Percentiles rank a stretch among this genome's conserved stretches.
Evolutionary conservation across 768 basidiomycete genomes (phyloP).

Genomic region (Lentinula aciculospora): DNA sequence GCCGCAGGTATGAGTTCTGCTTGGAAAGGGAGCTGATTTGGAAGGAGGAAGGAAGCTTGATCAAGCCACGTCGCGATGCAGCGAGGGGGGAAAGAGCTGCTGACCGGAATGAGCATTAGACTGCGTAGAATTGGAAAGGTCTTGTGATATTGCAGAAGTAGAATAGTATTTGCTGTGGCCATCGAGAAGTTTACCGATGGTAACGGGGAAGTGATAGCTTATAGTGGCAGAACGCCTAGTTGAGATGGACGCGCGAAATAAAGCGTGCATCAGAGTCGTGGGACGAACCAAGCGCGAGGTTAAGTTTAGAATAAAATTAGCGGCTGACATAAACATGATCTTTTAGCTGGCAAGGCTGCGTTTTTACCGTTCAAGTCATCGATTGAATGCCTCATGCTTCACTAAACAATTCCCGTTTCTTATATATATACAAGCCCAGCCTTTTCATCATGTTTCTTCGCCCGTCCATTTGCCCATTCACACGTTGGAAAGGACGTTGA

Average conservation of each 20-base stretch:
- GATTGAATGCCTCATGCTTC: slow-evolving; percentile 17
- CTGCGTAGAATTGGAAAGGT: slow-evolving; percentile 7
- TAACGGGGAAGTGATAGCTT: slow-evolving; percentile 2
- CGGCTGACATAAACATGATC: slow-evolving; percentile 2
- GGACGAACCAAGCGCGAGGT: background rate
- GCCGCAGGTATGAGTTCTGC: slow-evolving; percentile 60
- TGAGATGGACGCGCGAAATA: slow-evolving; percentile 2
- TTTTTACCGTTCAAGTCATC: slow-evolving; percentile 14
- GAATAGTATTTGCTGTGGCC: slow-evolving; percentile 13
- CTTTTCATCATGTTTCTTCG: slow-evolving; percentile 11
- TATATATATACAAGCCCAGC: slow-evolving; percentile 3
- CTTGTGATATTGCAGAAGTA: slow-evolving; percentile 16
- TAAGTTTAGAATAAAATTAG: background rate
- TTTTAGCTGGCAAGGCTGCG: slow-evolving; percentile 5
- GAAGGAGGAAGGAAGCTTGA: slow-evolving; percentile 9
- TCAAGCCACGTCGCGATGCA: slow-evolving; percentile 11
- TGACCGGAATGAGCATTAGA: slow-evolving; percentile 25
- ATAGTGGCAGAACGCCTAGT: background rate
- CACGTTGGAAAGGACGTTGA: slow-evolving; percentile 16
- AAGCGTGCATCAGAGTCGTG: background rate
- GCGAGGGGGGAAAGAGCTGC: slow-evolving; percentile 15
- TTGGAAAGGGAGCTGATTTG: slow-evolving; percentile 48
- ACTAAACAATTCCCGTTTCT: background rate
- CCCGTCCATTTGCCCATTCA: slow-evolving; percentile 17
- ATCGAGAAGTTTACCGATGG: background rate